phyloP scores from a whole-genome alignment of 345 rosid genomes.

The Euclidium syriacum region DNA sequence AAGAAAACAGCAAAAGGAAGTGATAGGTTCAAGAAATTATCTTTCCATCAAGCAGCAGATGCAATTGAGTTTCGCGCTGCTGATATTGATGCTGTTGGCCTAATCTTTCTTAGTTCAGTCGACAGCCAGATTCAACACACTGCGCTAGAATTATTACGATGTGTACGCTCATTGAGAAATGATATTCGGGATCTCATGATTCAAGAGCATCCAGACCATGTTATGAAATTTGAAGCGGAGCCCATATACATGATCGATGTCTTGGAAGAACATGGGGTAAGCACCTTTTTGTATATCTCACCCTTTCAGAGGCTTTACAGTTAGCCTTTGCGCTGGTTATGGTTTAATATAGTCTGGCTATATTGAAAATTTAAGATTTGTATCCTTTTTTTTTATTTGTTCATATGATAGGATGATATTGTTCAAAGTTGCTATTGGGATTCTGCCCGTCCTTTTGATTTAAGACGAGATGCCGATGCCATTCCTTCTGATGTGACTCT shows the following conservation, averaged over 20 bases:
- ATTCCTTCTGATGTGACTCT: conserved; percentile 93
- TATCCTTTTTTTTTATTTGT: neutral
- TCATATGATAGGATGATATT: conserved; percentile 76
- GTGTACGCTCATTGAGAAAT: conserved; percentile 92
- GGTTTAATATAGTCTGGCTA: conserved; percentile 2
- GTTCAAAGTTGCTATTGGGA: conserved; percentile 98
- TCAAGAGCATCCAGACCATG: conserved; percentile 55
- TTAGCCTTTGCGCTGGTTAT: conserved; percentile 9
- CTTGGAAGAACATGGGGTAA: conserved; percentile 96
- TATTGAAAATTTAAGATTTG: conserved; percentile 6
- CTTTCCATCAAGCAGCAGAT: conserved; percentile 67
- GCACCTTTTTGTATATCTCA: conserved; percentile 23
- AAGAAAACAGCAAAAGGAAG: conserved; percentile 43
- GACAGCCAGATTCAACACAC: conserved; percentile 98
- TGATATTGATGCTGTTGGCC: conserved; percentile 97
- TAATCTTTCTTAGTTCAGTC: conserved; percentile 86
- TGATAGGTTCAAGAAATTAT: conserved; percentile 64
- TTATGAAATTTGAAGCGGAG: conserved; percentile 65
- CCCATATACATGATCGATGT: conserved; percentile 93
- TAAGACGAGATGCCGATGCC: conserved; percentile 81
- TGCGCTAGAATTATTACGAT: conserved; percentile 88
- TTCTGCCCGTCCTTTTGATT: conserved; percentile 87
- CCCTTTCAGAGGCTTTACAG: neutral
- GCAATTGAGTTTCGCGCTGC: conserved; percentile 79
- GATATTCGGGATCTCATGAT: conserved; percentile 63